Conservation (phyloP, 352 stramenopile species). For the Pythium rishiriense region DNA sequence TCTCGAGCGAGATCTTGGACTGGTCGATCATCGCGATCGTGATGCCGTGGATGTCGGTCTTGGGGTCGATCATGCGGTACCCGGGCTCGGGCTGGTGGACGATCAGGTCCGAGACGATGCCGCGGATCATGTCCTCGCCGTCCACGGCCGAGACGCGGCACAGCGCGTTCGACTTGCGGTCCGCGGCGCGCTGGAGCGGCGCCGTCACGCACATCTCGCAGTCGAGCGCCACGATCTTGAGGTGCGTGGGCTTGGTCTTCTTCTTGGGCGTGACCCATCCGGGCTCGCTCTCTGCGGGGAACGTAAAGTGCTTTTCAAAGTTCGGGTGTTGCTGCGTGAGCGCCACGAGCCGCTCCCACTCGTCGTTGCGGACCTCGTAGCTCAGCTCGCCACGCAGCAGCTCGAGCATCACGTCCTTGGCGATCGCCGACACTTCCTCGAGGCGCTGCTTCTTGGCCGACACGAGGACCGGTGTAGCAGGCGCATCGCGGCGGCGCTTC, state of each 20-base stretch:
- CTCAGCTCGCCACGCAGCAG: constrained; percentile 54
- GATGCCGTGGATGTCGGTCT: constrained; percentile 88
- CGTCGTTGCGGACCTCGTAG: constrained; percentile 51
- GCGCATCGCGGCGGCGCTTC: constrained; percentile 38
- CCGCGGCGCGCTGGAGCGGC: constrained; percentile 17
- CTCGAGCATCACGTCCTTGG: constrained; percentile 73
- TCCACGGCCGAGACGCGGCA: constrained; percentile 82
- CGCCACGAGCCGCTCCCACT: constrained; percentile 73
- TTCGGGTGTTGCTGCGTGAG: constrained; percentile 58
- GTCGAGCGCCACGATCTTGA: constrained; percentile 79
- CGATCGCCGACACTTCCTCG: constrained; percentile 53
- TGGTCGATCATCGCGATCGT: constrained; percentile 62
- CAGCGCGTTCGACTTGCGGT: constrained; percentile 59
- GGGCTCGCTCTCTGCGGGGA: constrained; percentile 36
- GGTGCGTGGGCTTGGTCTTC: constrained; percentile 61
- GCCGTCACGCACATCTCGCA: constrained; percentile 87
- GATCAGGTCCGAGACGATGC: constrained; percentile 75
- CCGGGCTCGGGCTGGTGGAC: constrained; percentile 77
- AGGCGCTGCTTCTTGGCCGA: constrained; percentile 68
- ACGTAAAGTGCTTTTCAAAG: constrained; percentile 63
- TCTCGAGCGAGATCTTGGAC: constrained; percentile 72
- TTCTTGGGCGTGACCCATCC: constrained; percentile 63
- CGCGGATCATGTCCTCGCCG: constrained; percentile 73
- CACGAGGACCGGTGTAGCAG: constrained; percentile 3
- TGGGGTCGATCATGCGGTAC: constrained; percentile 63